These are phyloP conservation scores for Persicaria tinctoria DNA, from an alignment of 148 eudicot species.

Conservation along the genomic window DNA sequence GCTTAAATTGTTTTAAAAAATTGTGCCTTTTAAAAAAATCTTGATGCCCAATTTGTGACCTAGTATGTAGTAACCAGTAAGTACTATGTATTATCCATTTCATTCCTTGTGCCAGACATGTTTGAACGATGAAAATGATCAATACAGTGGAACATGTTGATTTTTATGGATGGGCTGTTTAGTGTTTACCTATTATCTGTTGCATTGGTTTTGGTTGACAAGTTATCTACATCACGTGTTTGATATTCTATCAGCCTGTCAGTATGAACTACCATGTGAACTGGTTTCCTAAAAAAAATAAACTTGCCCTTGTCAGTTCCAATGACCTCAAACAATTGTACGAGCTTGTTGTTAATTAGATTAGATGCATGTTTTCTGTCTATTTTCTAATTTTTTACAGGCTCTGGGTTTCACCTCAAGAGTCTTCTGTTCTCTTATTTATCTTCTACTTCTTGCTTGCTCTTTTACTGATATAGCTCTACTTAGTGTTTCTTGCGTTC, in stretches of 20 bases:
- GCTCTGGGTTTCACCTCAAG: background rate
- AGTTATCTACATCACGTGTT: background rate
- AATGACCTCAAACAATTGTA: background rate
- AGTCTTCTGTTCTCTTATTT: background rate
- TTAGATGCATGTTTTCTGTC: background rate
- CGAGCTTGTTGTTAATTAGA: background rate
- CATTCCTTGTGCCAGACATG: background rate
- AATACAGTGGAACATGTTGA: background rate
- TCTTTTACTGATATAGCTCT: background rate
- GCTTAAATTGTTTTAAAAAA: too few species aligned
- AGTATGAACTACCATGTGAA: background rate
- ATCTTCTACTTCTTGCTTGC: background rate
- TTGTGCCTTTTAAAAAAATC: background rate
- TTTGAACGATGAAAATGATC: background rate
- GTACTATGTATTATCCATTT: background rate
- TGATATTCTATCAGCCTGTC: background rate
- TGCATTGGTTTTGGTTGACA: background rate
- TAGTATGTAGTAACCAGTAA: background rate
- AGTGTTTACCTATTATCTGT: background rate
- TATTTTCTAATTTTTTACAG: background rate
- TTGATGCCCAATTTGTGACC: background rate
- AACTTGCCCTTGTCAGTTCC: background rate
- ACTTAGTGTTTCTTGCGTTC: background rate
- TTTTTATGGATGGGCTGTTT: background rate
- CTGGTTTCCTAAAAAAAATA: background rate